Base-by-base conservation (phyloP, 768 basidiomycete genomes). In the Xanthoconium stramineum region DNA sequence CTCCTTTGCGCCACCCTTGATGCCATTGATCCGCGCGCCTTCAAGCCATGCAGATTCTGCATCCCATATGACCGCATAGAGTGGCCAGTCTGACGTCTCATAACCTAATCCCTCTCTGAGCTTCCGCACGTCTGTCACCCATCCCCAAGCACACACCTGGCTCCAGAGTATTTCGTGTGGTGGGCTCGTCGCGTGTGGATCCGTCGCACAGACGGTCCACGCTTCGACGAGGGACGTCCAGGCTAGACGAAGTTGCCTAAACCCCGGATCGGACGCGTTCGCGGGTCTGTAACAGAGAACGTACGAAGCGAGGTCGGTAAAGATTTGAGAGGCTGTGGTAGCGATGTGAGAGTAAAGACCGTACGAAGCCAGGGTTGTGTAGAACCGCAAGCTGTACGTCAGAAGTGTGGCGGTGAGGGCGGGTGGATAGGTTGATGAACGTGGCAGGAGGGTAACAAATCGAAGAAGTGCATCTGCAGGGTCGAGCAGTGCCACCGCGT, bases 91-190 rank as follows among this genome's bases (percentile, higher is more conserved):
- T 7, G 49, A 54, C 14, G 71, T 67, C 8, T 64, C 62, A 12
- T 57, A 61, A 11, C 68, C 67, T 12, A 86, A 47, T 42, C 65
- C 61, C 4, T 64, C 61, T 53, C 74, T 66, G 54, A 80, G 56
- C 46, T 72, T 74, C n/a, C 80, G 64, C 9, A 85, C 62, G 32
- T 88, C 84, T 0, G 78, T 76, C 17, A 74, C 77, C 90, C 93
- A 96, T 0, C 78, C 83, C 84, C 88, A 90, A 3, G 82, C 85
- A n/a, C 76, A 72, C 11, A 96, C 76, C 64, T 94, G 91, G 53
- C 86, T 91, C 95, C 96, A 98, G 10, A 89, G 72, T 47, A 98
- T 84, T 51, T 91, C 92, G 70, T 98, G 96, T 9, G 77, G 78
- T 0, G 93, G 93, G 3, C 85, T 88, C 8, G 93, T 95, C 52